Base-by-base conservation (phyloP, 2,329 filamentous ascomycete genomes). In the Geosmithia putterillii region DNA sequence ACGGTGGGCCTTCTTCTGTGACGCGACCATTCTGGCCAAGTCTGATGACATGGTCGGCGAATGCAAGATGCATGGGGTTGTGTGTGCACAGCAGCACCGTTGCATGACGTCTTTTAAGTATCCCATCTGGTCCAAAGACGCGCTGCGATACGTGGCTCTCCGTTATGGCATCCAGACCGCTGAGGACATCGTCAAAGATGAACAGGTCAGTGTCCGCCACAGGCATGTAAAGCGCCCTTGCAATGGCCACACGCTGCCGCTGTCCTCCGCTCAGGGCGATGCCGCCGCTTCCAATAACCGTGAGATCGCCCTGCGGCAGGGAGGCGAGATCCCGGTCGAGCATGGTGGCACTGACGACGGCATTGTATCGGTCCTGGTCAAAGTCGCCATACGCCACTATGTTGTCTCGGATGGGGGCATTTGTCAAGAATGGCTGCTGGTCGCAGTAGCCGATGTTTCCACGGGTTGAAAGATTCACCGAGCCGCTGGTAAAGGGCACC, bases 1-100 rank as follows among this genome's bases (percentile, higher is more conserved):
- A n/a, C n/a, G n/a, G 23, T n/a, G 34, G 34, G 14, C 6, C 17
- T 6, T 36, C 7, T 36, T 25, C 22, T 8, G 21, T 28, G 19
- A 41, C 22, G 19, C 21, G 57, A 0, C 70, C 69, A 9, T 63
- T 59, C 0, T 50, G 28, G 0, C 60, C 61, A 0, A 76, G 59
- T 0, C 63, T 67, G 35, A 75, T 63, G 7, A 75, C 64, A 28
- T 70, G 63, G 38, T 75, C 67, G 44, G 57, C 65, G 32, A 50
- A 49, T 0, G 59, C 54, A 3, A 66, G 43, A 39, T 58, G 54
- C 0, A 53, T 50, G 4, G 61, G 47, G 0, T 57, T 57, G 37
- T 63, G 59, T 1, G 55, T 60, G 37, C 60, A 55, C 2, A 74
- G 52, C 1, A 76, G 44, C 0, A 65, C 62, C 1, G 69, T 71